Conservation (phyloP, 345 rosid species). For the Abelmoschus esculentus region DNA sequence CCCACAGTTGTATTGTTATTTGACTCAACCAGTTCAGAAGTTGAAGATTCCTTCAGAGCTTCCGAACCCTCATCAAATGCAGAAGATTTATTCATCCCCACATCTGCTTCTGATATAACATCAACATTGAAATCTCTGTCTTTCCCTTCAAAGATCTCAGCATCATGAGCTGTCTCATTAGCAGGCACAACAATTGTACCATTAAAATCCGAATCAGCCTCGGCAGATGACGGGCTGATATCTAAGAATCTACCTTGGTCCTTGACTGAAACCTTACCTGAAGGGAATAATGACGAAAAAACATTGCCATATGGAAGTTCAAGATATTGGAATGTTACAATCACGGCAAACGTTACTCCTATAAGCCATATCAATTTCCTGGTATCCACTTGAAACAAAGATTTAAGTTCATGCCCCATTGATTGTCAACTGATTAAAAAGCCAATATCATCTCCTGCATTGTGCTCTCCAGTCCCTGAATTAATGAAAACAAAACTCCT, state of each 20-base stretch:
- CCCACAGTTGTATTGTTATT: slow-evolving; percentile 9
- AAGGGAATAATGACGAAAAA: slow-evolving; percentile 38
- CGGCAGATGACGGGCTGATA: slow-evolving; percentile 7
- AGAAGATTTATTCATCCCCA: slow-evolving; percentile 17
- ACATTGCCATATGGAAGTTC: slow-evolving; percentile 49
- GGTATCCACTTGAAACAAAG: slow-evolving; percentile 31
- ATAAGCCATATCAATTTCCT: slow-evolving; percentile 44
- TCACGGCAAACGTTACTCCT: slow-evolving; percentile 32
- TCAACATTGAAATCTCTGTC: slow-evolving; percentile 22
- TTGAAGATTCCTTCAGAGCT: slow-evolving; percentile 12
- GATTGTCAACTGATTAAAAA: neutral
- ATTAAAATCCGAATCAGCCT: slow-evolving; percentile 23
- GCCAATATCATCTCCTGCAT: slow-evolving; percentile 29
- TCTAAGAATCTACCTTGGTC: slow-evolving; percentile 18
- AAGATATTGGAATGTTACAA: slow-evolving; percentile 44
- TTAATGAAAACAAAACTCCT: neutral
- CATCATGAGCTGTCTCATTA: slow-evolving; percentile 19
- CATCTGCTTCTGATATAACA: slow-evolving; percentile 11
- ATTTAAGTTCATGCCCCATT: slow-evolving; percentile 50
- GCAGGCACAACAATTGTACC: neutral
- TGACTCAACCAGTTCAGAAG: slow-evolving; percentile 10
- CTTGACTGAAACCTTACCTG: slow-evolving; percentile 25
- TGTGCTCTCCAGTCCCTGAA: neutral
- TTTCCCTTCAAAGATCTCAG: slow-evolving; percentile 14
- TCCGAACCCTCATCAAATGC: slow-evolving; percentile 12